Conservation (phyloP, 2,329 filamentous ascomycete genomes). For the Phyllosticta citriasiana region DNA sequence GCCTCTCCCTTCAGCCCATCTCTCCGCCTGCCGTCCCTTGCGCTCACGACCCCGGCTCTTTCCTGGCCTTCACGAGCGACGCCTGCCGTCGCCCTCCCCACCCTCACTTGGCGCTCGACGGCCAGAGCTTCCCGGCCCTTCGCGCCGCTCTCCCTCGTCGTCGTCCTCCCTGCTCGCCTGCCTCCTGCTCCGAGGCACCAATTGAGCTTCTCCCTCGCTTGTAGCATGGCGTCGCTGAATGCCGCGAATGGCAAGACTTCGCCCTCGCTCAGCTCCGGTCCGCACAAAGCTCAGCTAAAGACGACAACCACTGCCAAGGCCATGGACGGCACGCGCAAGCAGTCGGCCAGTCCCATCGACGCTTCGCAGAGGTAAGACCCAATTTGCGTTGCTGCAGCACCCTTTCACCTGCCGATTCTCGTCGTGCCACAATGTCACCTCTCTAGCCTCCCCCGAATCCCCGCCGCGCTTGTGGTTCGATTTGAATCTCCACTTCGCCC, state of each 20-base stretch:
- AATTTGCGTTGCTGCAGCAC: not conserved
- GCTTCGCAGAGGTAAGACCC: constrained; percentile 43
- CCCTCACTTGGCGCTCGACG: constrained; percentile 4
- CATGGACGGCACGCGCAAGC: constrained; percentile 44
- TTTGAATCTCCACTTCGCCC: constrained; percentile 7
- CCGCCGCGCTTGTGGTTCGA: constrained; percentile 9
- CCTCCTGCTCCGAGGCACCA: constrained; percentile 13
- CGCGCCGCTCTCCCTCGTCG: constrained; percentile 7
- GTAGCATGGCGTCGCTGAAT: constrained; percentile 8
- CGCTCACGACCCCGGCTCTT: not conserved
- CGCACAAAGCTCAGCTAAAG: constrained; percentile 38
- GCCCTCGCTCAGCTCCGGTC: constrained; percentile 27
- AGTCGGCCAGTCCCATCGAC: constrained; percentile 46
- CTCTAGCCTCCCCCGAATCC: constrained; percentile 1
- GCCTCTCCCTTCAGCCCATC: constrained; percentile 1
- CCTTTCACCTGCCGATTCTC: constrained; percentile 3
- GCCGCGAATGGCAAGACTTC: constrained; percentile 20
- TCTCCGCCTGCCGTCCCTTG: constrained; percentile 1
- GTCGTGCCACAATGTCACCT: constrained; percentile 9
- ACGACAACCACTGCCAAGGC: constrained; percentile 40
- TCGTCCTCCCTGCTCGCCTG: constrained; percentile 10
- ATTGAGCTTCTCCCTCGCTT: constrained; percentile 1
- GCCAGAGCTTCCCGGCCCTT: constrained; percentile 10
- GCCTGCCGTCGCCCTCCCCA: constrained; percentile 5
- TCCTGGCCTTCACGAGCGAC: not conserved